These are phyloP conservation scores for Croton laevigatus DNA, from an alignment of 441 rosid genomes.

Conservation along the genomic window DNA sequence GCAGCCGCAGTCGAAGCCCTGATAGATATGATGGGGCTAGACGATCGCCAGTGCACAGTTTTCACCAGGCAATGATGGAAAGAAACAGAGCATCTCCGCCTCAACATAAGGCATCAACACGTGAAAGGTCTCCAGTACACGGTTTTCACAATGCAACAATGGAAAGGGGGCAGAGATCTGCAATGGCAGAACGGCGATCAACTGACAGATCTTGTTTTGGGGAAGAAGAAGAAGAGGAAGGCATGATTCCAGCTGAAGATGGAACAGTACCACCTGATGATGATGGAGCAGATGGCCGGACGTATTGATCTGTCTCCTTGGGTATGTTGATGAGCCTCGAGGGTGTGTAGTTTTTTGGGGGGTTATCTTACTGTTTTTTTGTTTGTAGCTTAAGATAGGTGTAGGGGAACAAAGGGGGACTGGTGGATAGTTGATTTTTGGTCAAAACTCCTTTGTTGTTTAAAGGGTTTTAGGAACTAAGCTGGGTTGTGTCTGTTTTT, in stretches of 20 bases:
- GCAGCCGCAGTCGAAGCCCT: constrained; percentile 56
- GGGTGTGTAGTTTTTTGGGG: neutral
- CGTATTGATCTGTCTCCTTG: neutral
- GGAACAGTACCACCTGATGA: constrained; percentile 11
- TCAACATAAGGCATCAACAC: constrained; percentile 27
- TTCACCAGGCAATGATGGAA: constrained; percentile 72
- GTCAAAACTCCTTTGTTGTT: neutral
- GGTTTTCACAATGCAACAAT: constrained; percentile 62
- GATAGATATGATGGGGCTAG: constrained; percentile 44
- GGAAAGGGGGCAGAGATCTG: constrained; percentile 34
- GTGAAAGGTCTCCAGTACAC: constrained; percentile 36
- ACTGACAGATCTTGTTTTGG: constrained; percentile 6
- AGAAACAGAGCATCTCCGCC: constrained; percentile 26
- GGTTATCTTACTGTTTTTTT: neutral
- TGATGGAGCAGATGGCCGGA: neutral
- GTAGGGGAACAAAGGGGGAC: neutral
- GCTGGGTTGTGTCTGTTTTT: neutral
- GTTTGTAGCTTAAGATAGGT: neutral
- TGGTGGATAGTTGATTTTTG: constrained; percentile 20
- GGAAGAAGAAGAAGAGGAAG: constrained; percentile 41
- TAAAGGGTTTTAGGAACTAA: neutral
- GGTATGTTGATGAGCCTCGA: too few species aligned
- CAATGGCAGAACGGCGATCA: constrained; percentile 19
- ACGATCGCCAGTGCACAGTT: constrained; percentile 56
- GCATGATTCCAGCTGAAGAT: constrained; percentile 35